phyloP scores from a whole-genome alignment of 2,329 filamentous ascomycete species.

The Xylariaceae sp. region DNA sequence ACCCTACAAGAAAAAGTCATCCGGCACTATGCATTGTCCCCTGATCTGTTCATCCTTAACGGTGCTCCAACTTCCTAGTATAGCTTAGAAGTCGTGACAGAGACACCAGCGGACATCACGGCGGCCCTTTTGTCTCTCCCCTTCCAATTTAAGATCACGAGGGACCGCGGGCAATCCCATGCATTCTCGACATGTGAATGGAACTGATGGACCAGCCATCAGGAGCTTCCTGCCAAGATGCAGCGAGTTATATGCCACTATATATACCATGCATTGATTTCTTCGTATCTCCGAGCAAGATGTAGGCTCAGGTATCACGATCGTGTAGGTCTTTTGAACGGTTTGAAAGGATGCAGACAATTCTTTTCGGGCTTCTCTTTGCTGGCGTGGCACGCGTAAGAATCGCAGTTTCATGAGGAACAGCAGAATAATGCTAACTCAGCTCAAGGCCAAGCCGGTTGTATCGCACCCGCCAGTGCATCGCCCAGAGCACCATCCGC shows the following conservation, averaged over 20 bases:
- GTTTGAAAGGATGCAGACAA: constrained; percentile 8
- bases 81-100: constrained; percentile 16
- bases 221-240: not conserved
- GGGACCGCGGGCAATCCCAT: constrained; percentile 3
- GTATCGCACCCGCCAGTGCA: constrained; percentile 4
- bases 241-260: constrained; percentile 3
- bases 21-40: constrained; percentile 12
- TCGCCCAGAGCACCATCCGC: constrained; percentile 4
- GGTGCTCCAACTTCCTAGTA: constrained; percentile 14
- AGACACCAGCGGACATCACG: constrained; percentile 8
- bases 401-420: not conserved
- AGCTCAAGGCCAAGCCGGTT: constrained; percentile 14
- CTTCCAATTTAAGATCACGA: constrained; percentile 12
- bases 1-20: constrained; percentile 5
- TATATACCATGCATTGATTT: constrained; percentile 1
- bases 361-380: constrained; percentile 2
- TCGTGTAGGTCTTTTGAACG: not conserved
- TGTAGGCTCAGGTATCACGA: not conserved
- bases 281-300: not conserved
- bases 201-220: not conserved
- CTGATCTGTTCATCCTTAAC: constrained; percentile 14
- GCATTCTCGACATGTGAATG: constrained; percentile 11
- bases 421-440: constrained; percentile 11
- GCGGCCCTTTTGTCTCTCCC: constrained; percentile 13
- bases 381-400: constrained; percentile 14